Conservation (phyloP, 2,329 filamentous ascomycete genomes). For the Magnaporthales sp. region DNA sequence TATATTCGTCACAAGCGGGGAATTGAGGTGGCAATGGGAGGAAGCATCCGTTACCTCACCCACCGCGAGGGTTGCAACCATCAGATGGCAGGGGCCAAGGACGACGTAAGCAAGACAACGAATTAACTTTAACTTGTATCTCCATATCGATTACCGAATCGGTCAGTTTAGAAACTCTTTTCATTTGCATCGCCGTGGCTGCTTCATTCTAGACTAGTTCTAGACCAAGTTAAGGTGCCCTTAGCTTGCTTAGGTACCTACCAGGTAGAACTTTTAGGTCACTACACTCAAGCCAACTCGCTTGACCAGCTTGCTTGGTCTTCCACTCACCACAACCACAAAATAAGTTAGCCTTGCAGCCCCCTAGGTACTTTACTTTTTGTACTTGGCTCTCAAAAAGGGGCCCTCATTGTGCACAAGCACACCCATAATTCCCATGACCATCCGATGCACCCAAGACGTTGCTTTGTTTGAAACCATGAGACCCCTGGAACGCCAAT, state of each 20-base stretch:
- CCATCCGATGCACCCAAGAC: neutral
- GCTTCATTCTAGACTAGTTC: neutral
- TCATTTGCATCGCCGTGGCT: neutral
- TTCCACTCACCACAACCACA: neutral
- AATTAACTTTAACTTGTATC: too few species aligned
- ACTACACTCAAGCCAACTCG: neutral
- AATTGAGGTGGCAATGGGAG: neutral
- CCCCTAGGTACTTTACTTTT: neutral
- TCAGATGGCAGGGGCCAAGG: slow-evolving; percentile 1
- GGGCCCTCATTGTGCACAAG: neutral
- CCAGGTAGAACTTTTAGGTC: neutral
- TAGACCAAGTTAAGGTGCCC: neutral
- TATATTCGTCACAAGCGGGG: neutral
- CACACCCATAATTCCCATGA: neutral
- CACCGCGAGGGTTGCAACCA: neutral
- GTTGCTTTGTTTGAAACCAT: neutral
- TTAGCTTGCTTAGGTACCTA: neutral
- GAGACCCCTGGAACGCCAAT: neutral
- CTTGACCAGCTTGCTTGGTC: neutral
- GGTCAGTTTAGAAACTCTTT: neutral
- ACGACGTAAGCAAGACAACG: neutral
- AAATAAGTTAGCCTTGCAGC: neutral
- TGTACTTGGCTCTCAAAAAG: neutral
- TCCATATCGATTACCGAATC: neutral
- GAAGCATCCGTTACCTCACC: neutral